Evolutionary conservation across 306 rosid species (phyloP).

Genomic region (Sindora glabra): DNA sequence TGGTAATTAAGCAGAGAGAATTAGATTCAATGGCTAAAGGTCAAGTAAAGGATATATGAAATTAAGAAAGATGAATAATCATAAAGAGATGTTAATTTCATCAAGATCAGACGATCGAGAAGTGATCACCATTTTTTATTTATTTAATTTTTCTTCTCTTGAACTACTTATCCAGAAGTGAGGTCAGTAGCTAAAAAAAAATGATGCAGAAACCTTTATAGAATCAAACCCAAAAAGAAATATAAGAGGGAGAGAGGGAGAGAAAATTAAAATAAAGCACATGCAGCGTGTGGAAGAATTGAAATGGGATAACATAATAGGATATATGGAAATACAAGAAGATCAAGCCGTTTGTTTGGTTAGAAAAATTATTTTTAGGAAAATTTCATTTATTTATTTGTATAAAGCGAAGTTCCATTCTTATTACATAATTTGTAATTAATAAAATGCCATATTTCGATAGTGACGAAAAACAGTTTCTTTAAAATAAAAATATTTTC

Average conservation of each 20-base stretch:
- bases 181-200: conserved; percentile 31
- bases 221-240: conserved; percentile 36
- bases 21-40: conserved; percentile 35
- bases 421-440: too few species aligned
- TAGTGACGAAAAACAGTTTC: too few species aligned
- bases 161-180: conserved; percentile 12
- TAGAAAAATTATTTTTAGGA: too few species aligned
- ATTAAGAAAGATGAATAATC: conserved; percentile 8
- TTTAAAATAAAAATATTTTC: too few species aligned
- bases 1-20: conserved; percentile 26
- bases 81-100: too few species aligned
- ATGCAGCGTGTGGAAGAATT: conserved; percentile 1
- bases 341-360: too few species aligned
- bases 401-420: too few species aligned
- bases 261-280: conserved; percentile 7
- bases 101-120: too few species aligned
- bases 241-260: not conserved
- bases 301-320: not conserved
- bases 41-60: conserved; percentile 25
- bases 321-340: conserved; percentile 9
- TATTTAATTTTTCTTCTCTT: not conserved
- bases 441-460: too few species aligned
- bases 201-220: conserved; percentile 40
- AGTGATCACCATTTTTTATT: too few species aligned
- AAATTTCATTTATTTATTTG: too few species aligned